Evolutionary conservation across 805 yeast genomes (phyloP).

Genomic region (Metschnikowia drakensbergensis): DNA sequence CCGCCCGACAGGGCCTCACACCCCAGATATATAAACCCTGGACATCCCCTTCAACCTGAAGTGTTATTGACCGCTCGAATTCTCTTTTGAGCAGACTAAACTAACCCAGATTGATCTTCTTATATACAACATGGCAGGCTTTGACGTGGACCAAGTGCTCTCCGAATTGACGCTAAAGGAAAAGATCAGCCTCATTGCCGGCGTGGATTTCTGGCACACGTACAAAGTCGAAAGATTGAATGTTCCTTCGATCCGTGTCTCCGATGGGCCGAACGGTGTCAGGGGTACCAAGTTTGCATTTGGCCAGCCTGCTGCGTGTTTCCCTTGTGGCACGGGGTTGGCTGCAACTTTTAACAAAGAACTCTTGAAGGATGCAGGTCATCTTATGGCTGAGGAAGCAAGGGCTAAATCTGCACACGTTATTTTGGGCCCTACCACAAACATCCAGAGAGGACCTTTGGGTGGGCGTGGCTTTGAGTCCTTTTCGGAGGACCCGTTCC

Average conservation of each 20-base stretch:
- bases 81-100: background rate
- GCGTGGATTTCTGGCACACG: slow-evolving; percentile 53
- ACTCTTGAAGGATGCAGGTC: slow-evolving; percentile 27
- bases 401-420: slow-evolving; percentile 29
- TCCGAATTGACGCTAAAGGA: slow-evolving; percentile 25
- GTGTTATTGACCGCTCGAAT: background rate
- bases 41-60: background rate
- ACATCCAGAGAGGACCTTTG: slow-evolving; percentile 32
- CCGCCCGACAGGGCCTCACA: background rate
- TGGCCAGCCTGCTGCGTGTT: slow-evolving; percentile 29
- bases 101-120: background rate
- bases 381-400: slow-evolving; percentile 32
- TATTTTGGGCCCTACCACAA: slow-evolving; percentile 31
- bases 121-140: slow-evolving; percentile 10
- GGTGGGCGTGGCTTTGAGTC: slow-evolving; percentile 36
- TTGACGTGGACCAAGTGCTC: slow-evolving; percentile 25
- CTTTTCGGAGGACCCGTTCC: slow-evolving; percentile 31
- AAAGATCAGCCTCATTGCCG: slow-evolving; percentile 32
- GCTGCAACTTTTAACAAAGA: slow-evolving; percentile 30
- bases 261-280: slow-evolving; percentile 35
- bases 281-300: slow-evolving; percentile 30
- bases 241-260: slow-evolving; percentile 45
- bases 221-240: slow-evolving; percentile 33
- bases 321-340: slow-evolving; percentile 35
- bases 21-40: background rate